Conservation (phyloP, 768 basidiomycete genomes). For the Mycena latifolia region DNA sequence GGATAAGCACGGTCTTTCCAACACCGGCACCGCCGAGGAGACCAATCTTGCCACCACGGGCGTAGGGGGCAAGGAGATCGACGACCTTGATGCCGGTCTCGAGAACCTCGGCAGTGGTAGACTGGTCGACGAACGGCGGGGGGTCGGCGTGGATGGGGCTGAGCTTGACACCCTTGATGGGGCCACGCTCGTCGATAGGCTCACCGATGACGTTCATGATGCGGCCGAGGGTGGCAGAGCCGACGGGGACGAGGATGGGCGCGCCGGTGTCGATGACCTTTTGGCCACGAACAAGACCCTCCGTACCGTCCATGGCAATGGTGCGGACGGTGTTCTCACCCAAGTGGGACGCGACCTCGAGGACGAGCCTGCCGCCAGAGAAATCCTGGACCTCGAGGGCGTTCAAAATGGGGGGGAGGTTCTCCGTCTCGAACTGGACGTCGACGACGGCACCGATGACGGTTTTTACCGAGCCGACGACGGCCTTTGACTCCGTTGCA, state of each 20-base stretch:
- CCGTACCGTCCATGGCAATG: slow-evolving; percentile 99
- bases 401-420: slow-evolving; percentile 97
- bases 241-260: slow-evolving; percentile 98
- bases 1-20: slow-evolving; percentile 99
- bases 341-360: slow-evolving; percentile 98
- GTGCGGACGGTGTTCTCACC: slow-evolving; percentile 99
- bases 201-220: slow-evolving; percentile 99
- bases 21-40: slow-evolving; percentile 99
- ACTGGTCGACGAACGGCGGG: slow-evolving; percentile 97
- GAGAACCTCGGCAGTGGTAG: slow-evolving; percentile 97
- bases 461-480: slow-evolving; percentile 90
- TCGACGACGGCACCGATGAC: slow-evolving; percentile 99
- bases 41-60: slow-evolving; percentile 99
- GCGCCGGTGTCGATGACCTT: slow-evolving; percentile 97
- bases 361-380: slow-evolving; percentile 95
- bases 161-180: slow-evolving; percentile 95
- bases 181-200: slow-evolving; percentile 99
- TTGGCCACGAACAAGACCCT: slow-evolving; percentile 99
- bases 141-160: slow-evolving; percentile 97
- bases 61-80: slow-evolving; percentile 98
- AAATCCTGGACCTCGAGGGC: slow-evolving; percentile 98
- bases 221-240: slow-evolving; percentile 93
- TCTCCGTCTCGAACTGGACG: slow-evolving; percentile 96
- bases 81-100: slow-evolving; percentile 99
- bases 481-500: slow-evolving; percentile 88